Evolutionary conservation across 345 rosid species (phyloP), one percentile per base, ranked within the genome.

Genomic region (Eucalyptus marginata): DNA sequence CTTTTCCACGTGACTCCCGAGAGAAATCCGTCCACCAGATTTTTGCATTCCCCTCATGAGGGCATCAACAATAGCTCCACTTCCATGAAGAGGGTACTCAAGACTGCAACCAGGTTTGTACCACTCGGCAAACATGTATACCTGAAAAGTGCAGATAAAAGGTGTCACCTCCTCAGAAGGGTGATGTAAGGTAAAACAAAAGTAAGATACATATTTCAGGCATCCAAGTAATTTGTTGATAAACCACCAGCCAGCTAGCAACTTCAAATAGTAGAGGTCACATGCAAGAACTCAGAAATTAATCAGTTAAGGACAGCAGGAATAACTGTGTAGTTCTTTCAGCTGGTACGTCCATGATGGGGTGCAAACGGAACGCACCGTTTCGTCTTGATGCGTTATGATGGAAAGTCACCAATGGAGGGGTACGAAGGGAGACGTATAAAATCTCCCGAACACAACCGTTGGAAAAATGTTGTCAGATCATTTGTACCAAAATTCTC

Each of bases 101-200:
- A 96, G 88, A 58, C 93, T 88, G 93, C 97, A 96, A 66, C 98
- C 98, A 64, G 97, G 97, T 90, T 96, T 96, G 90, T 97, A 97
- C 99, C 98, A 97, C 91, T 96, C 99, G 8, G 99, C 96, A 93
- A 97, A 96, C 98, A 97, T 97, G 95, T 97, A 96, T 71, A 97
- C 91, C 98, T 97, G 95, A 89, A 94, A 88, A 84, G 89, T 18
- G 27, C 46, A 20, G 27, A 71, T 20, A 62, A 4, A 59, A 22
- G 59, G 87, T 33, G 29, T 86, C 44, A 50, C 44, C 59, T 17
- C 47, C 59, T 51, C 16, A 51, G 16, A 24, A 29, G 29, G 25
- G 4, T 71, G 81, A 71, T 36, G 1, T 36, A 36, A 71, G 46
- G 25, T 18, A 36, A 71, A 71, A 71, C 13, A 18, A 17, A 66